Percentiles rank a stretch among this genome's conserved stretches.
Evolutionary conservation across 75 land plant species (phyloP).

Genomic region (Pinus albicaulis): DNA sequence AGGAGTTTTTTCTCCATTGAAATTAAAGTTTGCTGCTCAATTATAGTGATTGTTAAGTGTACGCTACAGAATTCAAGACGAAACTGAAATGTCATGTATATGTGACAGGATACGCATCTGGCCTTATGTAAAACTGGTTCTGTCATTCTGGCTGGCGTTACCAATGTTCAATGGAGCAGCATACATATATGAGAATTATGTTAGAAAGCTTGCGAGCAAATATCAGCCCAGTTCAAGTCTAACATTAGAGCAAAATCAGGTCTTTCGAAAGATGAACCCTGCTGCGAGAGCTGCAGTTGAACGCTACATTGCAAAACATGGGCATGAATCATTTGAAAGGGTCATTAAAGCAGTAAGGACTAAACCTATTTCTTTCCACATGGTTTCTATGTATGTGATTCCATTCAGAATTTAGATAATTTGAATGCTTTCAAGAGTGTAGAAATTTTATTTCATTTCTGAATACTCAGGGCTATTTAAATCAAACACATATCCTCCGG

Average conservation of each 20-base stretch:
- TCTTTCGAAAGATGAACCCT: constrained; percentile 66
- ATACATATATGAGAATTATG: constrained; percentile 33
- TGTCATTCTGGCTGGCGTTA: constrained; percentile 29
- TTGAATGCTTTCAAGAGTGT: no score
- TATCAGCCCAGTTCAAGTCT: constrained; percentile 6
- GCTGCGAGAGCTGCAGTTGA: constrained; percentile 58
- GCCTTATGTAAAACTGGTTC: constrained; percentile 31
- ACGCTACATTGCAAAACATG: constrained; percentile 58
- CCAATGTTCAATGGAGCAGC: constrained; percentile 52
- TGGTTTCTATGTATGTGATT: no score
- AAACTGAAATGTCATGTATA: not conserved
- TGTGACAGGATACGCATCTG: constrained; percentile 48
- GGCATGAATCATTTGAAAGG: constrained; percentile 62
- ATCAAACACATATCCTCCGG: no score
- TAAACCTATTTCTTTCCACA: no score
- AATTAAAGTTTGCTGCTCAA: not conserved
- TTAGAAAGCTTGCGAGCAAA: constrained; percentile 7
- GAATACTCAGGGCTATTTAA: no score
- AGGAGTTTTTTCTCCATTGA: not conserved
- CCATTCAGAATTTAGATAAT: no score
- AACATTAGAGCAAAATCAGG: constrained; percentile 28
- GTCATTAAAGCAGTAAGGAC: constrained; percentile 60
- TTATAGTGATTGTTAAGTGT: no score
- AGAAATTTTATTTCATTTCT: no score
- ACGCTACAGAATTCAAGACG: no score